A percentile compares a stretch with the other conserved stretches of the same genome.
Conservation (phyloP, 2,329 filamentous ascomycete species). For the Fusarium devonianum region DNA sequence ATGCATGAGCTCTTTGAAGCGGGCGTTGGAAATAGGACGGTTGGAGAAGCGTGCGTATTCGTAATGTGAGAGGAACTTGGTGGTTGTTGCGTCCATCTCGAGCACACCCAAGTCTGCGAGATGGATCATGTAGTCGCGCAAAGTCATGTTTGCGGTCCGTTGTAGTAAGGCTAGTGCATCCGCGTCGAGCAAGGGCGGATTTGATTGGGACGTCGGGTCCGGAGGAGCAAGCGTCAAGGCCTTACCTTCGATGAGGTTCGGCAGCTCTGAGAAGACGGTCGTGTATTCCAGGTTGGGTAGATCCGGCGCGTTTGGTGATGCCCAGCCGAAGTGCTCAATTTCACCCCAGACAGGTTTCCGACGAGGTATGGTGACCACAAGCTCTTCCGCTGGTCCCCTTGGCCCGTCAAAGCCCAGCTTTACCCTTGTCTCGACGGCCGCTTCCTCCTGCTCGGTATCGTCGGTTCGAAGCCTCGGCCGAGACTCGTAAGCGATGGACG, state of each 20-base stretch:
- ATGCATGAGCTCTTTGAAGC: conserved; percentile 83
- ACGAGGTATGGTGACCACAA: conserved; percentile 57
- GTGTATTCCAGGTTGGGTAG: conserved; percentile 83
- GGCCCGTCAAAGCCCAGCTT: conserved; percentile 45
- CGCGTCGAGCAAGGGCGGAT: conserved; percentile 63
- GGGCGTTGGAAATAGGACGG: conserved; percentile 68
- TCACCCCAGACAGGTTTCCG: conserved; percentile 74
- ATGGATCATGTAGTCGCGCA: conserved; percentile 80
- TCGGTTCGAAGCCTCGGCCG: conserved; percentile 43
- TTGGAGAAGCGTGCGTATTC: conserved; percentile 86
- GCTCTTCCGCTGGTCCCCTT: conserved; percentile 47
- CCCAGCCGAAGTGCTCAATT: conserved; percentile 90
- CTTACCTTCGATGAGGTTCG: conserved; percentile 90
- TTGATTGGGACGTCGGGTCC: conserved; percentile 49
- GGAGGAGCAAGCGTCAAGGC: conserved; percentile 83
- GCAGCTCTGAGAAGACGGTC: conserved; percentile 82
- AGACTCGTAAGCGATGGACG: conserved; percentile 77
- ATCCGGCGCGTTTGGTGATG: conserved; percentile 76
- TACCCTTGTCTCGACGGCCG: conserved; percentile 27
- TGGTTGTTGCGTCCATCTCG: conserved; percentile 52
- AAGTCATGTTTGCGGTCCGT: conserved; percentile 71
- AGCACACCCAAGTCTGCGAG: conserved; percentile 73
- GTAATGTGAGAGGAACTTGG: conserved; percentile 76
- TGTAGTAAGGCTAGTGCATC: conserved; percentile 76
- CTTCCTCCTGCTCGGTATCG: conserved; percentile 23